Evolutionary conservation across 2,329 filamentous ascomycete species (phyloP).

Genomic region (Hymenotorrendiella dingleyae): DNA sequence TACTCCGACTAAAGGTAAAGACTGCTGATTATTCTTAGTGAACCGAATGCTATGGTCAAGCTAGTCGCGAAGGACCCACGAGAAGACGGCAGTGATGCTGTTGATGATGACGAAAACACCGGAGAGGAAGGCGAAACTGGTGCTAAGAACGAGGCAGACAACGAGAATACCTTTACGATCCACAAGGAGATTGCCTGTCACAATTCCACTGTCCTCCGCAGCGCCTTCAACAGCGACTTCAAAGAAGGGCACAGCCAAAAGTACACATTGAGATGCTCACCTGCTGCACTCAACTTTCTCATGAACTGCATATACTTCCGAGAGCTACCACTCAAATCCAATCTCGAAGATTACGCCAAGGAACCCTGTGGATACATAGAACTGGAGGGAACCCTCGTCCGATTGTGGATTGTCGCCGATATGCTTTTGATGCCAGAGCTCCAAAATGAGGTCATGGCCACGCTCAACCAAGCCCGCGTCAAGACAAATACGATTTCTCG

Average conservation of each 20-base stretch:
- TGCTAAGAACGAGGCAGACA: no score
- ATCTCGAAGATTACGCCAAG: no score
- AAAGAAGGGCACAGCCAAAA: constrained; percentile 9
- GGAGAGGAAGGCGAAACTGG: no score
- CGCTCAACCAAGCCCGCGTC: no score
- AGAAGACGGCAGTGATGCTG: no score
- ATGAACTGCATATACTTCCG: constrained; percentile 13
- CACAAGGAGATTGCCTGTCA: constrained; percentile 13
- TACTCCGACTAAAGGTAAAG: no score
- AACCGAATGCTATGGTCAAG: no score
- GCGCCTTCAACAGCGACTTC: constrained; percentile 11
- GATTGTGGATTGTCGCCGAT: neutral
- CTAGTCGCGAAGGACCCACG: no score
- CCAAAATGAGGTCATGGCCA: neutral
- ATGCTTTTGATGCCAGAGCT: neutral
- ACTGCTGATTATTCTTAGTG: no score
- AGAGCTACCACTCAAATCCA: constrained; percentile 1
- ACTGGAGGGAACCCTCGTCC: neutral
- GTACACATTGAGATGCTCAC: constrained; percentile 5
- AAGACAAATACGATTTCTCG: no score
- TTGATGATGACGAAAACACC: no score
- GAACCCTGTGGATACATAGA: neutral
- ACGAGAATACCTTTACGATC: no score
- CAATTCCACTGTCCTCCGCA: constrained; percentile 7
- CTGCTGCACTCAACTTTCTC: constrained; percentile 3